Evolutionary conservation across 345 rosid genomes (phyloP).

Genomic region (Lenwebbia sp.): DNA sequence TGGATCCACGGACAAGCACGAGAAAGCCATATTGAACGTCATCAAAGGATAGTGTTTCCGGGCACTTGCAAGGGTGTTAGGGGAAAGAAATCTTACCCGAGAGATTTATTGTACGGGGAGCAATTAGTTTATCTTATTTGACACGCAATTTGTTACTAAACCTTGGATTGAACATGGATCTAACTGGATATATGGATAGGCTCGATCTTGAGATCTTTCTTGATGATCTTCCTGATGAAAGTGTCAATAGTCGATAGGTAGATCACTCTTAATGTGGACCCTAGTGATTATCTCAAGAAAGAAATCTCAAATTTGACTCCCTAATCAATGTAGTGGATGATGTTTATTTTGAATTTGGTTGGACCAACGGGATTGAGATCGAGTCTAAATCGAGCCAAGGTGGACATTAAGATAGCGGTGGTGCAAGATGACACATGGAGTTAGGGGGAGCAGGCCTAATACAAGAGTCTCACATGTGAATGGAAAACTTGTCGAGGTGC

Average conservation of each 20-base stretch:
- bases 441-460: background rate
- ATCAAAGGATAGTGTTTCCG: background rate
- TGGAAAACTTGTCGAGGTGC: background rate
- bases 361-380: background rate
- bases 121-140: background rate
- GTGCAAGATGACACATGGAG: background rate
- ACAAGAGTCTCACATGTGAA: background rate
- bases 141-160: background rate
- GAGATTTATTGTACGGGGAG: background rate
- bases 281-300: background rate
- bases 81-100: background rate
- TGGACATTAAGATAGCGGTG: background rate
- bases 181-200: background rate
- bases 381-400: background rate
- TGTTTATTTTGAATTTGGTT: background rate
- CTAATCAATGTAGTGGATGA: background rate
- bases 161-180: background rate
- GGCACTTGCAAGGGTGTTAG: background rate
- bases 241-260: background rate
- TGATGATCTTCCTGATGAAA: background rate
- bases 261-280: background rate
- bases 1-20: background rate
- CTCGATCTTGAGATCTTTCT: background rate
- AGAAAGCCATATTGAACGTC: background rate
- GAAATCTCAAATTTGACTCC: background rate